Base-by-base conservation (phyloP, 2,329 filamentous ascomycete genomes). In the Bipolaris bicolor region DNA sequence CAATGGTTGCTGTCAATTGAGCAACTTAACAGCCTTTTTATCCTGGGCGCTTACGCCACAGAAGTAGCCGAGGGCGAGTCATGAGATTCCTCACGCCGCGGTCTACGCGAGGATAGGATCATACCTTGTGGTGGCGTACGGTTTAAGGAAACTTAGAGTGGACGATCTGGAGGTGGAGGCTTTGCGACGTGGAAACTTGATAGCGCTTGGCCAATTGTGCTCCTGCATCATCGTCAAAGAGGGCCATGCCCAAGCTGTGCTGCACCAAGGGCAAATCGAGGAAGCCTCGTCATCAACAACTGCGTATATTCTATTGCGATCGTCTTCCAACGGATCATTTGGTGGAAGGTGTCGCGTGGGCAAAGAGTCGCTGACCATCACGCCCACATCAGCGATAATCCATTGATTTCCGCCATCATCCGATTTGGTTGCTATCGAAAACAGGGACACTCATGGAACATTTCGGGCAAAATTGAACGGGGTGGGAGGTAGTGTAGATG, bases 81-180 rank as follows among this genome's bases (percentile, higher is more conserved):
- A 41, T 20, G 52, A 58, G 66, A 34, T 44, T 63, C 60, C 61
- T 63, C 49, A 50, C 57, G 62, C 63, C 34, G 18, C 18, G 40
- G 20, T 43, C 54, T 55, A 61, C 49, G 49, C 59, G 54, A 64
- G 34, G n/a, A 46, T 39, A 29, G 9, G 7, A 54, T 46, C 48
- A 44, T 49, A 33, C 51, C 24, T 20, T 39, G n/a, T 36, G 26
- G 55, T 57, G 39, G 55, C 55, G 50, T 33, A 57, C 36, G 29
- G 37, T 31, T 15, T 31, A 39, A 46, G 22, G 29, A 53, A 36
- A 52, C 26, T 34, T 16, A n/a, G 20, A 53, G 49, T 29, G 36
- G 16, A 24, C 20, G 39, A 44, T n/a, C 13, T 43, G 29, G 24
- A 48, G 43, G 43, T 29, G 26, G 43, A 43, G n/a, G 9, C 49